Evolutionary conservation across 345 rosid genomes (phyloP), one percentile per base, ranked within the genome.

Genomic region (Carallia brachiata): DNA sequence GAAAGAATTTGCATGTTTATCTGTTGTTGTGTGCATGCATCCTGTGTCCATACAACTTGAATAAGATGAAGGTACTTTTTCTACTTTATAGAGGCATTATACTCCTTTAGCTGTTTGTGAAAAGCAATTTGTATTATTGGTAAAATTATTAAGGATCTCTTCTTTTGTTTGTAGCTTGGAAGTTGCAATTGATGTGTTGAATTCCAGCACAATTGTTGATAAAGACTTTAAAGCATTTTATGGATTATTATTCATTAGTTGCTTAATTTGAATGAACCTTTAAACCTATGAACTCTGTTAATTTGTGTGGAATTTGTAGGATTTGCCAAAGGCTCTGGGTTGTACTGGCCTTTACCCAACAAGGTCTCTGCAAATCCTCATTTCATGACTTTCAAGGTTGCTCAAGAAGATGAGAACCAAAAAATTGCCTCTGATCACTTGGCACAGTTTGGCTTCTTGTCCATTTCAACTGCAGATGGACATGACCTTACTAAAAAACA

Each of bases 331-430:
- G 80, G 79, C 30, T 69, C 79, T 10, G 82, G 75, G 54, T 75
- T 78, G n/a, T 88, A 78, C 50, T 83, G 91, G 94, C 81, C 89
- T 23, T 85, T 82, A 65, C 50, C 79, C 36, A 81, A 79, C 77
- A 81, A 81, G 70, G 77, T 71, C 58, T 79, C 85, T 40, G 75
- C 82, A 32, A 77, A 76, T 73, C 73, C 84, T 67, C 85, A 79
- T 10, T 61, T 74, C 62, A 76, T 79, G 82, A 78, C 78, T 34
- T 75, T 86, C 28, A 81, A 75, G 77, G 75, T 70, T 75, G 61
- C 74, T 73, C 87, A 73, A 69, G 90, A 80, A 52, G 83, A 84
- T 56, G 80, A 78, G 78, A 61, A 52, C 44, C 70, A 68, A 48
- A 82, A 73, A 70, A 32, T 66, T 62, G 69, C 75, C 52, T 67